Base-by-base conservation (phyloP, 2,329 filamentous ascomycete species). In the Daldinia sp. region DNA sequence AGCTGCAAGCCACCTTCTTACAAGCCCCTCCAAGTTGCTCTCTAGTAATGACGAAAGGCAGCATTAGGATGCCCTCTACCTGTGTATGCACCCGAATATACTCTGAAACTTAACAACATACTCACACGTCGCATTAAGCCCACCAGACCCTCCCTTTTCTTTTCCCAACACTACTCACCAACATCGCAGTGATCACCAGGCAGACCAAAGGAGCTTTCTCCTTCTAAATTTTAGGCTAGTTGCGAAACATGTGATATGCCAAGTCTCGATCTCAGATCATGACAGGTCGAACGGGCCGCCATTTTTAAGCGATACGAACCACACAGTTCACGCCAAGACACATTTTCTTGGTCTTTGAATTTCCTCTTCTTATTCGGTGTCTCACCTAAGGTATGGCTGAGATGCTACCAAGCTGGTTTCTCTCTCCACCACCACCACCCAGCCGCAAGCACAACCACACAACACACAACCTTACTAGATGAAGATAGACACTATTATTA, bases 241-340 rank as follows among this genome's bases (percentile, higher is more conserved):
- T 42, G 26, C 28, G 28, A 63, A 59, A 60, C 70, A 72, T 72
- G 70, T 72, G 70, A 72, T 65, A 41, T 67, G 70, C 70, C 70
- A 72, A 72, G 70, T 18, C 61, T 41, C 30, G 42, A 65, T 67
- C 65, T 67, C 35, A 72, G 67, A 71, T 71, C 61, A 60, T 66
- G 59, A 69, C 65, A 69, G 62, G 60, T 58, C 64, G 48, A 67
- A 63, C 60, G 44, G 60, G 30, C 48, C 57, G 63, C 60, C 37
- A 66, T 18, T 50, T 59, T 44, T 23, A 58, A 65, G 54, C 41
- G 64, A 73, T 73, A 73, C 69, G 71, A 72, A 65, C 71, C 71
- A 73, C 71, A 73, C 63, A 18, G 69, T 72, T 72, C 60, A 39
- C 54, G 63, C 69, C 65, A 72, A 71, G 67, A 56, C 50, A 30